Percentiles rank a stretch among this genome's conserved stretches.
These are phyloP conservation scores for Malassezia sp. DNA, from an alignment of 1,284 basidiomycete genomes.

Conservation along the genomic window DNA sequence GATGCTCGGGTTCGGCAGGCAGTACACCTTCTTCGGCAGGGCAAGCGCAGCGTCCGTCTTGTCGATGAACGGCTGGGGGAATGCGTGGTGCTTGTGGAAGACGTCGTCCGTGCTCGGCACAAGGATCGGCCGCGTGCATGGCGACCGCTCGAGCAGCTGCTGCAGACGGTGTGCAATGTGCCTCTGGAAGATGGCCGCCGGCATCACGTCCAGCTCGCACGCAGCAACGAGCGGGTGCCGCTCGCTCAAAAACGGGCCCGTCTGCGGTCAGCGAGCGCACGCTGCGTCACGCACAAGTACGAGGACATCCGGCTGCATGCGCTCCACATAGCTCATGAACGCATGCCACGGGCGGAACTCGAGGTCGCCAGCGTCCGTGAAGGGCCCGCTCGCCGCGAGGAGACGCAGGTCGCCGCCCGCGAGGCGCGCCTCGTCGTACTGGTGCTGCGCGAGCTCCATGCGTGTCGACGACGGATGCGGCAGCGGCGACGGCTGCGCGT, in stretches of 20 bases:
- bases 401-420: constrained; percentile 22
- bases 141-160: constrained; percentile 56
- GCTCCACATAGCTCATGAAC: constrained; percentile 31
- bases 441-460: constrained; percentile 21
- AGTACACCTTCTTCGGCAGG: constrained; percentile 54
- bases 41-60: constrained; percentile 40
- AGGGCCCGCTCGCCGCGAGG: constrained; percentile 28
- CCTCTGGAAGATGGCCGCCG: constrained; percentile 59
- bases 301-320: constrained; percentile 61
- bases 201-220: constrained; percentile 46
- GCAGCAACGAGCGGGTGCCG: constrained; percentile 1
- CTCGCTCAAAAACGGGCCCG: constrained; percentile 13
- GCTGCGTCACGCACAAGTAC: constrained; percentile 66
- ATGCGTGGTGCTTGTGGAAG: constrained; percentile 51
- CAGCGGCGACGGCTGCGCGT: constrained; percentile 27
- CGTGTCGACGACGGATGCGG: constrained; percentile 27
- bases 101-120: constrained; percentile 74
- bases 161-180: constrained; percentile 58
- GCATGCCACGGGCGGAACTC: constrained; percentile 32
- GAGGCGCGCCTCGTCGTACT: constrained; percentile 17
- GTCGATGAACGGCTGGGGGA: constrained; percentile 68
- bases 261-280: not conserved
- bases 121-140: constrained; percentile 61
- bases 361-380: constrained; percentile 23
- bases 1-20: constrained; percentile 74